Conservation (phyloP, 1,284 basidiomycete species). For the Porodaedalea pini region DNA sequence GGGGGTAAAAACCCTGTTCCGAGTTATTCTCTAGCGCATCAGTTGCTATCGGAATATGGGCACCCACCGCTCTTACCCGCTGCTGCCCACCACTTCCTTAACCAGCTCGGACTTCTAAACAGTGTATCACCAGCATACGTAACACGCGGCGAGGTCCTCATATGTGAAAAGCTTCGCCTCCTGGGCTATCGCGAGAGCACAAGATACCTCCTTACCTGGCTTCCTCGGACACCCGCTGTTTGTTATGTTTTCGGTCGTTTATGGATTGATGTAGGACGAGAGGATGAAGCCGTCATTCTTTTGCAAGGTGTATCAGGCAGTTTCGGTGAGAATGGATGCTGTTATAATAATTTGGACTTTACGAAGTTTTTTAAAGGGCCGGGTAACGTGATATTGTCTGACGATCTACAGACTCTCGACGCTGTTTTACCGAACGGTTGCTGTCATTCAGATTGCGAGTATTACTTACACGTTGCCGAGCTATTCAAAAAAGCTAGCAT, state of each 20-base stretch:
- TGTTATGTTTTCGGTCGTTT: constrained; percentile 72
- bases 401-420: constrained; percentile 62
- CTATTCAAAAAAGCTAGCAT: constrained; percentile 63
- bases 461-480: constrained; percentile 73
- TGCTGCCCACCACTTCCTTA: constrained; percentile 66
- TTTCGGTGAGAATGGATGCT: constrained; percentile 56
- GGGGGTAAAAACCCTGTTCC: constrained; percentile 45
- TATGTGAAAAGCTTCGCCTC: constrained; percentile 65
- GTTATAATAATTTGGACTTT: constrained; percentile 6
- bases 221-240: constrained; percentile 73
- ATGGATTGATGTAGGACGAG: constrained; percentile 63
- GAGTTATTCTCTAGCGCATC: constrained; percentile 69
- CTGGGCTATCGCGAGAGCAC: constrained; percentile 65
- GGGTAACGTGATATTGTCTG: constrained; percentile 48
- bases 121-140: constrained; percentile 62
- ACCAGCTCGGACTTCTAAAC: constrained; percentile 58
- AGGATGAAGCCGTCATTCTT: constrained; percentile 68
- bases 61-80: constrained; percentile 45
- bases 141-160: constrained; percentile 62
- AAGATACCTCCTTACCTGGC: constrained; percentile 64
- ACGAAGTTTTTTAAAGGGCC: constrained; percentile 38
- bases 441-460: constrained; percentile 62
- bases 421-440: constrained; percentile 58
- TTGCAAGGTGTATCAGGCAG: constrained; percentile 76
- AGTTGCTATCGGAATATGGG: constrained; percentile 54